Evolutionary conservation across 805 yeast genomes (phyloP).

Genomic region (Brettanomyces sp.): DNA sequence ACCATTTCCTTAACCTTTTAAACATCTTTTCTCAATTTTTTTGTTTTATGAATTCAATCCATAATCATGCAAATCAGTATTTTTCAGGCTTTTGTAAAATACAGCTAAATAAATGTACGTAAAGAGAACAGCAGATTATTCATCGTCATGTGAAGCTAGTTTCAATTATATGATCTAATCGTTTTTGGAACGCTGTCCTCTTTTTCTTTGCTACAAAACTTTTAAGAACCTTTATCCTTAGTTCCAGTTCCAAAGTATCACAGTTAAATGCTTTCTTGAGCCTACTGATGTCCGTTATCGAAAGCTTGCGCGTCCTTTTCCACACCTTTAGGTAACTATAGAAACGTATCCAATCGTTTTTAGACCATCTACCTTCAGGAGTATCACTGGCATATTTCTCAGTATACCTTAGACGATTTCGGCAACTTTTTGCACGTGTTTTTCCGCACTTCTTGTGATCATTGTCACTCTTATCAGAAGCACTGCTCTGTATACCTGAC

Average conservation of each 20-base stretch:
- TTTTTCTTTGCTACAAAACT: slow-evolving; percentile 12
- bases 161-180: neutral
- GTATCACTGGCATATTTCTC: neutral
- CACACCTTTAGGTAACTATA: slow-evolving; percentile 13
- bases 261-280: slow-evolving; percentile 14
- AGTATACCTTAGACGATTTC: neutral
- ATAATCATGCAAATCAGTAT: no score
- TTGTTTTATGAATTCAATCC: no score
- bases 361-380: slow-evolving; percentile 12
- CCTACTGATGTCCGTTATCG: slow-evolving; percentile 1
- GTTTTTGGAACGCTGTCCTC: slow-evolving; percentile 1
- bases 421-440: neutral
- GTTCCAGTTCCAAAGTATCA: slow-evolving; percentile 13
- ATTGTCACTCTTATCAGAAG: no score
- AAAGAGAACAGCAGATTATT: no score
- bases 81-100: no score
- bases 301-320: slow-evolving; percentile 9
- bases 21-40: no score
- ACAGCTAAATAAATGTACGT: no score
- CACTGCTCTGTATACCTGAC: no score
- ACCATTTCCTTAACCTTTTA: no score
- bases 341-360: slow-evolving; percentile 16
- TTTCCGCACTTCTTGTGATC: neutral
- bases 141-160: neutral
- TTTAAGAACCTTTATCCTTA: slow-evolving; percentile 13